Conservation (phyloP, 2,329 filamentous ascomycete species). For the Venturia pyrina region DNA sequence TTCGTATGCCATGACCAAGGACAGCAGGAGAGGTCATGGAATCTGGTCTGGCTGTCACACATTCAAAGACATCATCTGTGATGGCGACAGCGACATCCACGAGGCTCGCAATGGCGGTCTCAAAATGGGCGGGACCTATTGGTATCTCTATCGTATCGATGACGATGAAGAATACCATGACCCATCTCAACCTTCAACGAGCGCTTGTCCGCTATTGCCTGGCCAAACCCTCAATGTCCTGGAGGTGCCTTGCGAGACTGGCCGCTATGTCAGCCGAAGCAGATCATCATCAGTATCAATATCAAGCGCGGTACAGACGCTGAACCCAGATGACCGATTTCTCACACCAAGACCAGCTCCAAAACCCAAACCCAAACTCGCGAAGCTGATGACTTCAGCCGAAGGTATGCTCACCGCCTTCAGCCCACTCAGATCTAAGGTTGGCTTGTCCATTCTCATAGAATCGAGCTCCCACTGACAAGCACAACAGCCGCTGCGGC, state of each 20-base stretch:
- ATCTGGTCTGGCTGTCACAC: conserved; percentile 83
- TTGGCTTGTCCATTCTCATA: neutral
- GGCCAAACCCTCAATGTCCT: conserved; percentile 82
- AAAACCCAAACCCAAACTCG: conserved; percentile 38
- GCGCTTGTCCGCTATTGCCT: conserved; percentile 72
- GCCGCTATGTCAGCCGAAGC: conserved; percentile 41
- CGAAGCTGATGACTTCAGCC: conserved; percentile 33
- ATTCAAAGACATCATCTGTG: conserved; percentile 76
- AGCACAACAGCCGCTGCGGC: conserved; percentile 19
- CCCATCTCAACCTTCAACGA: conserved; percentile 61
- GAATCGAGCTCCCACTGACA: neutral
- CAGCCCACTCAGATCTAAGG: conserved; percentile 1
- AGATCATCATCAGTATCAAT: conserved; percentile 51
- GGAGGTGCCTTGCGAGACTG: conserved; percentile 60
- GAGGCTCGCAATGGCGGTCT: conserved; percentile 64
- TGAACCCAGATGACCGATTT: conserved; percentile 70
- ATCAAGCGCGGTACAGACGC: conserved; percentile 55
- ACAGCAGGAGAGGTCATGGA: conserved; percentile 60
- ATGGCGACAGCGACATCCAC: conserved; percentile 50
- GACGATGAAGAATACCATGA: conserved; percentile 69
- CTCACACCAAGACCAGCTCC: conserved; percentile 54
- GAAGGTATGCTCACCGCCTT: conserved; percentile 9
- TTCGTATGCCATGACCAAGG: conserved; percentile 71
- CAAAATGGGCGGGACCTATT: conserved; percentile 88
- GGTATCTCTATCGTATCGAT: conserved; percentile 89